These are phyloP conservation scores for Aspergillus japonicus DNA, from an alignment of 2,329 filamentous ascomycete genomes.

Conservation along the genomic window DNA sequence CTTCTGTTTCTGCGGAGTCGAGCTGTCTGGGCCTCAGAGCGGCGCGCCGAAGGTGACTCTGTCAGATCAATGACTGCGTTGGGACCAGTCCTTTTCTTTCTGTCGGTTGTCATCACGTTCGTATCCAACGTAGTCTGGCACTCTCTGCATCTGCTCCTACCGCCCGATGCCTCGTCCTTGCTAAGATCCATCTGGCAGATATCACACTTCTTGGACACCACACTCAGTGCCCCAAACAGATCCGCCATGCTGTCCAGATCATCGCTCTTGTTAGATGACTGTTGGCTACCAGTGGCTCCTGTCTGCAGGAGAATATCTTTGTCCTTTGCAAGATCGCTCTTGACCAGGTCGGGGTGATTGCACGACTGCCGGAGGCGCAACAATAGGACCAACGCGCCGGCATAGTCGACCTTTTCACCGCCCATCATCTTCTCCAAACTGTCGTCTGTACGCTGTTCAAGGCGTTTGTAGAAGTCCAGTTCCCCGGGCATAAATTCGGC, in stretches of 20 bases:
- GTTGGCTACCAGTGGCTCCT: constrained; percentile 50
- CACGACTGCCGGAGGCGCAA: constrained; percentile 88
- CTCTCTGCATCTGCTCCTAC: constrained; percentile 64
- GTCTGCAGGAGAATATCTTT: constrained; percentile 76
- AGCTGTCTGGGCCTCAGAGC: constrained; percentile 20
- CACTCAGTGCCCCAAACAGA: constrained; percentile 79
- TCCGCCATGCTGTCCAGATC: constrained; percentile 83
- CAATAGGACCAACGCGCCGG: constrained; percentile 89
- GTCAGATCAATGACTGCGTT: constrained; percentile 36
- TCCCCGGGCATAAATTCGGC: constrained; percentile 78
- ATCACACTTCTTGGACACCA: constrained; percentile 75
- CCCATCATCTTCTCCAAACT: constrained; percentile 88
- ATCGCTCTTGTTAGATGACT: constrained; percentile 51
- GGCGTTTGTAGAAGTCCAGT: constrained; percentile 76
- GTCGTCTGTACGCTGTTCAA: constrained; percentile 81
- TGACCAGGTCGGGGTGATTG: constrained; percentile 87
- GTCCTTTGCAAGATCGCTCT: constrained; percentile 80
- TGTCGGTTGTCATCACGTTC: constrained; percentile 46
- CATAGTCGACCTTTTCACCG: constrained; percentile 77
- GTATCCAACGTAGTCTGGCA: constrained; percentile 74
- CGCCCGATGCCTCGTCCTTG: constrained; percentile 53
- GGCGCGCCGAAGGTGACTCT: constrained; percentile 24
- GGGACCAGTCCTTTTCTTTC: constrained; percentile 47
- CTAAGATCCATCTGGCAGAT: constrained; percentile 73
- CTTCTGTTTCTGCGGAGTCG: constrained; percentile 41